Base-by-base conservation (phyloP, 306 rosid genomes). In the Cicer bijugum region DNA sequence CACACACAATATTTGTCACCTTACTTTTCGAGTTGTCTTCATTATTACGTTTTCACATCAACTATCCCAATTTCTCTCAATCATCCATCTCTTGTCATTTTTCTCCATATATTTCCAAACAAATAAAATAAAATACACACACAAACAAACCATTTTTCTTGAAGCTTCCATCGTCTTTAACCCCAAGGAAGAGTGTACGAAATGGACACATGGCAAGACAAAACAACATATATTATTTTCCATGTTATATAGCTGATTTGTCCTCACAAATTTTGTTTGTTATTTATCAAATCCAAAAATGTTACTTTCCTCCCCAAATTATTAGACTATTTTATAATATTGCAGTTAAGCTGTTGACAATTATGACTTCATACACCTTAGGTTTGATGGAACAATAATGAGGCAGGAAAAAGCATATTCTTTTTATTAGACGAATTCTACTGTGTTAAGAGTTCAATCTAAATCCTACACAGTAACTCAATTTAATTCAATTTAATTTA, bases 151-250 rank as follows among this genome's bases (percentile, higher is more conserved):
- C 56, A 11, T 67, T 1, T 1, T 51, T 75, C 72, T 43, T 67
- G 67, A 68, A 80, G 20, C 80, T 59, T 67, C 59, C 20, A 56
- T 71, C 4, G 40, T 78, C 77, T 40, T 28, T 15, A 50, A 62
- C 16, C 56, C 16, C 23, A 37, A 37, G 16, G 12, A 55, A 33
- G 38, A 11, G 7, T 61, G 23, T n/a, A 60, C 42, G 44, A 37
- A 62, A 59, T 59, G 43, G 17, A 28, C 50, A 70, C 19, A 23
- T 28, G 77, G 12, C 44, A 50, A 43, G 5, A 78, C 11, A 78
- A 70, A n/a, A 69, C 8, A 9, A 16, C 8, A 6, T 40, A 42
- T 35, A 68, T 62, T 16, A 64, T 52, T 50, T 6, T 7, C 19
- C 0, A 4, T 62, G 45, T 39, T 63, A 8, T 23, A 23, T 23